These are phyloP conservation scores for Aspergillus sp. DNA, from an alignment of 2,329 filamentous ascomycete species.

Conservation along the genomic window DNA sequence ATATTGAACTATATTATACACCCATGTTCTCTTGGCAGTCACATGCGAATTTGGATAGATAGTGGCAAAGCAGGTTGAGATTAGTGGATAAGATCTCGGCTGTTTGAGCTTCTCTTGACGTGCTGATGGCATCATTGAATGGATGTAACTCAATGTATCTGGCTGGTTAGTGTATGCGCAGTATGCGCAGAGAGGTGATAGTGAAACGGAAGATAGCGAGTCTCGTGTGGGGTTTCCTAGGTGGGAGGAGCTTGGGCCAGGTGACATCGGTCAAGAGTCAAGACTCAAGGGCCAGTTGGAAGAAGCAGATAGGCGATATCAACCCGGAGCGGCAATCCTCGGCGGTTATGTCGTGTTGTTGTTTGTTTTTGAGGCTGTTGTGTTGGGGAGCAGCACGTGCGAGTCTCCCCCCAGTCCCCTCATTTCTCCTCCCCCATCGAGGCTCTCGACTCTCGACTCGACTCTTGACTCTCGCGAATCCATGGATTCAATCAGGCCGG, in stretches of 20 bases:
- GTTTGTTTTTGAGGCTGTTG: too few species aligned
- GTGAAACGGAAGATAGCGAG: background rate
- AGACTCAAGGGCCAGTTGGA: background rate
- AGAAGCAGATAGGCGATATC: background rate
- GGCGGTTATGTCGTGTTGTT: background rate
- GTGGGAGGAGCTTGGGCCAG: background rate
- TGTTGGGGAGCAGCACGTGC: too few species aligned
- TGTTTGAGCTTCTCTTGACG: background rate
- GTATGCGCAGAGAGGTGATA: background rate
- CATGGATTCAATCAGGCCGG: background rate
- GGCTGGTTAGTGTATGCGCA: too few species aligned
- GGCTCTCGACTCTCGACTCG: too few species aligned
- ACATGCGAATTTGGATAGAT: too few species aligned
- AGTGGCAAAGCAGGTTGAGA: too few species aligned
- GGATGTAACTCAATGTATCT: too few species aligned
- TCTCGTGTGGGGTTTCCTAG: background rate
- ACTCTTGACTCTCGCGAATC: background rate
- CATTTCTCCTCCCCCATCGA: too few species aligned
- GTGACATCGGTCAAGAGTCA: background rate
- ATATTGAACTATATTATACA: too few species aligned
- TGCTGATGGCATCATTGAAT: too few species aligned
- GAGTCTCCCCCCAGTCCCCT: too few species aligned
- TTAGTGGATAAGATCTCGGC: background rate
- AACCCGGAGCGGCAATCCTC: background rate
- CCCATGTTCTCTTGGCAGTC: too few species aligned